Conservation (phyloP, 257 asterid genomes). For the Gynochthodes officinalis region DNA sequence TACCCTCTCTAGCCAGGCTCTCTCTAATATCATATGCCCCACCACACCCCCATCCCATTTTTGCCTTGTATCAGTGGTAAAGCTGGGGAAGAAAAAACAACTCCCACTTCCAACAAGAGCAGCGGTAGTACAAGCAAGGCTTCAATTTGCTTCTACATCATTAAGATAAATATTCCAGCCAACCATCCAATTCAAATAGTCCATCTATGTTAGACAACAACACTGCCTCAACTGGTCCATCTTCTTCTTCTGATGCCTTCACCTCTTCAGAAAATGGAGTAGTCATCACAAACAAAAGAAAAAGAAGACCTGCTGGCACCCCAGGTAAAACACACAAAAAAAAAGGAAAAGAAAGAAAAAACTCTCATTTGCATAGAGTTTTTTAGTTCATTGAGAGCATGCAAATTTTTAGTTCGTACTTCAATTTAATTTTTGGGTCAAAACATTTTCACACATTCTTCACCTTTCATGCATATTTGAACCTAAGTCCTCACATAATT, state of each 20-base stretch:
- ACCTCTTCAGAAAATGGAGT: constrained; percentile 24
- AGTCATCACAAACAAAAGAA: constrained; percentile 15
- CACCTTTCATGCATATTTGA: neutral
- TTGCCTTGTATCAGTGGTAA: constrained; percentile 14
- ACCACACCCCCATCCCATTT: constrained; percentile 3
- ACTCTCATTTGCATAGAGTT: too few relatives aligned
- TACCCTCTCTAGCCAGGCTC: too few relatives aligned
- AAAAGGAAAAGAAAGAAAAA: neutral
- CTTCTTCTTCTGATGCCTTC: constrained; percentile 32
- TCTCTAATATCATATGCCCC: neutral
- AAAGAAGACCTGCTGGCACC: constrained; percentile 35
- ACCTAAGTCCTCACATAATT: neutral
- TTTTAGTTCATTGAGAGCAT: neutral
- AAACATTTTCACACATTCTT: neutral
- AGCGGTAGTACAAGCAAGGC: constrained; percentile 6
- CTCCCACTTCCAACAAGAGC: neutral
- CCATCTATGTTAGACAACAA: constrained; percentile 29
- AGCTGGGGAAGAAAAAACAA: constrained; percentile 14
- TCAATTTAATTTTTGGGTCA: neutral
- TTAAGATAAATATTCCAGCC: neutral
- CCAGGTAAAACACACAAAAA: constrained; percentile 18
- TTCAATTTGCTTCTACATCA: constrained; percentile 11
- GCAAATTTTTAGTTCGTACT: neutral
- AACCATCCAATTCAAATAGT: neutral
- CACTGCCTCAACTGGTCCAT: constrained; percentile 22